These are phyloP conservation scores for Microdochium trichocladiopsis DNA, from an alignment of 2,329 filamentous ascomycete genomes.

Conservation along the genomic window DNA sequence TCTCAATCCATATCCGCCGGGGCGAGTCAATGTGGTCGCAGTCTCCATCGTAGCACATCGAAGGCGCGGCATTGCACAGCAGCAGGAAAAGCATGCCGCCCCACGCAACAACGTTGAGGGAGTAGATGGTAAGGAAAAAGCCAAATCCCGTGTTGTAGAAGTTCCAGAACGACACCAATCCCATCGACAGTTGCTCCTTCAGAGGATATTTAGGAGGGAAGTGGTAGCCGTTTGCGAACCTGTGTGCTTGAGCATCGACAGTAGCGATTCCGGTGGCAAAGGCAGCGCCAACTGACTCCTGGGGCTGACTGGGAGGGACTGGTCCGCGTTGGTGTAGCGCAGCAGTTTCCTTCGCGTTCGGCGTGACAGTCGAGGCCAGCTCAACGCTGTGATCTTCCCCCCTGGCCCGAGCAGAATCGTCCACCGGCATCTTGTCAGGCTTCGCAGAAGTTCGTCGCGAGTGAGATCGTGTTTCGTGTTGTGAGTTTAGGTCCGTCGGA, in stretches of 20 bases:
- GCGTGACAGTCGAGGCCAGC: slow-evolving; percentile 9
- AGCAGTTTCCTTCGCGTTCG: slow-evolving; percentile 10
- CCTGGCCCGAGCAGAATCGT: neutral
- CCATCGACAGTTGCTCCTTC: slow-evolving; percentile 50
- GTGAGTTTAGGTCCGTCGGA: no score
- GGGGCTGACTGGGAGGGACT: slow-evolving; percentile 8
- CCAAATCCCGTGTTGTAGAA: slow-evolving; percentile 71
- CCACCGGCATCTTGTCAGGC: neutral
- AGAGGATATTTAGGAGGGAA: slow-evolving; percentile 56
- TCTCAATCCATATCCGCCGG: slow-evolving; percentile 79
- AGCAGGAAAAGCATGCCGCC: slow-evolving; percentile 86
- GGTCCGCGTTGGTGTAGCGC: slow-evolving; percentile 10
- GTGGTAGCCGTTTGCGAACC: slow-evolving; percentile 58
- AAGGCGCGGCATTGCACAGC: slow-evolving; percentile 65
- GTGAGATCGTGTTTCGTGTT: no score
- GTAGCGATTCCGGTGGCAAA: slow-evolving; percentile 24
- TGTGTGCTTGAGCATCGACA: slow-evolving; percentile 10
- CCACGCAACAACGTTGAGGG: slow-evolving; percentile 80
- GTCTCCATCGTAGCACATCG: slow-evolving; percentile 59
- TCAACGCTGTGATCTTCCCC: slow-evolving; percentile 8
- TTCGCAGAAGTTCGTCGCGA: neutral
- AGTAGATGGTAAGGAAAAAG: slow-evolving; percentile 72
- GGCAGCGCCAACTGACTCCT: slow-evolving; percentile 11
- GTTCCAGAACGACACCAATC: slow-evolving; percentile 56
- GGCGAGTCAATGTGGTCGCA: slow-evolving; percentile 71